A percentile compares a stretch with the other conserved stretches of the same genome.
These are phyloP conservation scores for Pleurotus sapidus DNA, from an alignment of 768 basidiomycete species.

Conservation along the genomic window DNA sequence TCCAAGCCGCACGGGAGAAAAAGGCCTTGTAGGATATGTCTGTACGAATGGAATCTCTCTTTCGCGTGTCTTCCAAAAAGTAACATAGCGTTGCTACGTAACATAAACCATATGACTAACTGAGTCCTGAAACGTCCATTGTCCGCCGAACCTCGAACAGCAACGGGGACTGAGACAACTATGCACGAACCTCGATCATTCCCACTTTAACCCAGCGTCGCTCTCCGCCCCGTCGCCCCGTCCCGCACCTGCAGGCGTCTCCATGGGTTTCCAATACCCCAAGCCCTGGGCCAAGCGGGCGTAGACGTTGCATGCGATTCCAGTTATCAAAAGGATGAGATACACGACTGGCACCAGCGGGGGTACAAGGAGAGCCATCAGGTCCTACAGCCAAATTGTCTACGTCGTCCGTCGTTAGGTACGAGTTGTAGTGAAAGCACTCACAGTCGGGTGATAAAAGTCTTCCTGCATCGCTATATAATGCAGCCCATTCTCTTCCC, in stretches of 20 bases:
- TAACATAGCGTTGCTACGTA: background rate
- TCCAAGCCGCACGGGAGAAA: slow-evolving; percentile 41
- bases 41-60: background rate
- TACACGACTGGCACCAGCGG: slow-evolving; percentile 35
- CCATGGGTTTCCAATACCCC: slow-evolving; percentile 26
- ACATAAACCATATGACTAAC: too few species aligned
- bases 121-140: too few species aligned
- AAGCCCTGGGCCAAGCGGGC: slow-evolving; percentile 27
- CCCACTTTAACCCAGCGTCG: background rate
- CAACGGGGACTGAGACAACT: too few species aligned
- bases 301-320: slow-evolving; percentile 23
- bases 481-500: slow-evolving; percentile 33
- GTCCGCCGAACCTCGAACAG: too few species aligned
- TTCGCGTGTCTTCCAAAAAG: background rate
- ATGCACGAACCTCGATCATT: too few species aligned
- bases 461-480: slow-evolving; percentile 58
- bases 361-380: slow-evolving; percentile 40
- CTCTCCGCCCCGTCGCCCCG: background rate
- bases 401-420: background rate
- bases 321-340: slow-evolving; percentile 23
- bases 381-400: slow-evolving; percentile 27
- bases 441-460: slow-evolving; percentile 53
- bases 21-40: slow-evolving; percentile 7
- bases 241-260: background rate
- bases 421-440: slow-evolving; percentile 6